Conservation (phyloP, 2,329 filamentous ascomycete genomes). For the Alternaria ventricosa region DNA sequence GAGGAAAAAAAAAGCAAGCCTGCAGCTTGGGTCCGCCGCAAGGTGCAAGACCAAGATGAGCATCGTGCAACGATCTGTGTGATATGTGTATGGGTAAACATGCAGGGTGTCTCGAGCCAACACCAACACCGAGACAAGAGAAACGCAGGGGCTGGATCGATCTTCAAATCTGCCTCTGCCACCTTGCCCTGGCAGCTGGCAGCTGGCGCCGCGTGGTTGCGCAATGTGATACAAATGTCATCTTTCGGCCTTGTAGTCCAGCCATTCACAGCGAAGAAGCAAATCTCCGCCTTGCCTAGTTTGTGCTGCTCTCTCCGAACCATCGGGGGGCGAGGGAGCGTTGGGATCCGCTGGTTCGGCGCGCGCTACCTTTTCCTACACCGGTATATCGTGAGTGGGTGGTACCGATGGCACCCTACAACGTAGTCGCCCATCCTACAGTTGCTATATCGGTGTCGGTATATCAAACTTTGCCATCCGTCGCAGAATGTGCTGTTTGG, state of each 20-base stretch:
- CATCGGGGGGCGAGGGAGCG: background rate
- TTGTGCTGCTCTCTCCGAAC: background rate
- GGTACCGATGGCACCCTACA: background rate
- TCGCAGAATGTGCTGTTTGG: background rate
- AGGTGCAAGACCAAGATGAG: background rate
- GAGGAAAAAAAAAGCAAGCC: background rate
- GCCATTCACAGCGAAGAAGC: background rate
- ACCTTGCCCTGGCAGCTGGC: background rate
- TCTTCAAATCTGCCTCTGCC: background rate
- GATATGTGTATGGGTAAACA: background rate
- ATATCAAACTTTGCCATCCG: background rate
- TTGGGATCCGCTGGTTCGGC: background rate
- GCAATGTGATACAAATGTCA: background rate
- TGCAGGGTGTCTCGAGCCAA: background rate
- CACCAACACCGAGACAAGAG: background rate
- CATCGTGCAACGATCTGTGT: background rate
- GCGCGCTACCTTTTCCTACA: background rate
- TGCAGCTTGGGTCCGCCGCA: background rate
- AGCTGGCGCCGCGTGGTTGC: background rate
- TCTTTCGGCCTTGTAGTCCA: background rate
- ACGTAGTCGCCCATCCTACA: background rate
- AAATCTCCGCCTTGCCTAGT: background rate
- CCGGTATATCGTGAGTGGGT: background rate
- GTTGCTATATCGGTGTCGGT: background rate
- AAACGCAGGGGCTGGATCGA: background rate